phyloP scores from a whole-genome alignment of 495 filamentous ascomycete species.

The Aspergillus diversus region DNA sequence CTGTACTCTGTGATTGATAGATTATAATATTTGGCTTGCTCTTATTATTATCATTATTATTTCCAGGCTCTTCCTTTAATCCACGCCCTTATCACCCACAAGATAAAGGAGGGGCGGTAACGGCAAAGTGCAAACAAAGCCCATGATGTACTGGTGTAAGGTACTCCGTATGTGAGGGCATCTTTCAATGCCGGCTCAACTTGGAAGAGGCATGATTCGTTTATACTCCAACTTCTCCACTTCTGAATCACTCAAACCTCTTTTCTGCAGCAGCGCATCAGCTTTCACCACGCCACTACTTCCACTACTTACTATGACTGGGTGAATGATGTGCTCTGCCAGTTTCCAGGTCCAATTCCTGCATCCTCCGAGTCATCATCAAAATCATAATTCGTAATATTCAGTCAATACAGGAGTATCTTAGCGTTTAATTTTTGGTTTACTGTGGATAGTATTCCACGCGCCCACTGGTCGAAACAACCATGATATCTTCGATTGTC shows the following conservation, averaged over 20 bases:
- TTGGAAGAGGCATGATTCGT: neutral
- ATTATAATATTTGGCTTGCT: no score
- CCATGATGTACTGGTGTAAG: neutral
- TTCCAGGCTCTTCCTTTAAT: no score
- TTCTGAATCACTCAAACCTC: neutral
- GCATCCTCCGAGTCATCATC: neutral
- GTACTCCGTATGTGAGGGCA: neutral
- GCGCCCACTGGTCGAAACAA: neutral
- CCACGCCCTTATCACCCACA: no score
- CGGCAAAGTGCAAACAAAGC: no score
- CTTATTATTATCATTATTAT: no score
- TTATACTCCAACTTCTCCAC: conserved; percentile 5
- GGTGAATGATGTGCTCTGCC: neutral
- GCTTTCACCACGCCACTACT: neutral
- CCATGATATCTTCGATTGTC: neutral
- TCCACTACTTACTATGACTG: neutral
- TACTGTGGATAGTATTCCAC: neutral
- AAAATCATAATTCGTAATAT: neutral
- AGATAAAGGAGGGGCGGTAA: no score
- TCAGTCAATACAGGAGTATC: neutral
- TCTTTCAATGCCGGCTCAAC: neutral
- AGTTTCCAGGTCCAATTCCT: conserved; percentile 3
- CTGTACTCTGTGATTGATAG: neutral
- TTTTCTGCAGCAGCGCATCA: neutral
- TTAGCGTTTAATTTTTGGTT: neutral